Conservation (phyloP, 306 rosid genomes). For the Cucurbita argyrosperma region DNA sequence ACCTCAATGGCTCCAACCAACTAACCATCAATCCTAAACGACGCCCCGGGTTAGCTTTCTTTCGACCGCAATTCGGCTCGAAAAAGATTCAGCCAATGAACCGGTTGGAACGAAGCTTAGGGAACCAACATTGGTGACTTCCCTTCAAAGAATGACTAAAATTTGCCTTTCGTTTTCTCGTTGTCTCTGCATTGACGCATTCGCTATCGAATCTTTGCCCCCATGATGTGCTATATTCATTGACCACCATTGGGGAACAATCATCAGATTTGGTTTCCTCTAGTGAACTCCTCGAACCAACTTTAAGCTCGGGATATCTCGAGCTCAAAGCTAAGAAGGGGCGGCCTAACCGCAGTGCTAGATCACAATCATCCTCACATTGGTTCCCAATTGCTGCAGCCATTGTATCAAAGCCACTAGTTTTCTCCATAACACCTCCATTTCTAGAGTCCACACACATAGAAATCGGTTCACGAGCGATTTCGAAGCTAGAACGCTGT, state of each 20-base stretch:
- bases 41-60: not conserved
- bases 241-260: not conserved
- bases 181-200: slow-evolving; percentile 6
- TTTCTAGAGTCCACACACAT: slow-evolving; percentile 11
- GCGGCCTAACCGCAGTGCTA: slow-evolving; percentile 52
- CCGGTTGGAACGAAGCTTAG: slow-evolving; percentile 22
- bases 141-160: slow-evolving; percentile 9
- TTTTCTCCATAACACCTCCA: slow-evolving; percentile 7
- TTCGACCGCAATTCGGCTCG: not conserved
- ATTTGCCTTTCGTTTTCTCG: slow-evolving; percentile 26
- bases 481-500: slow-evolving; percentile 1
- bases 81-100: slow-evolving; percentile 13
- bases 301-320: slow-evolving; percentile 9
- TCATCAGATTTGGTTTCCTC: slow-evolving; percentile 4
- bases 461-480: slow-evolving; percentile 9
- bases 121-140: slow-evolving; percentile 17
- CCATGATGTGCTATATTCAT: not conserved
- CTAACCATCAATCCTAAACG: slow-evolving; percentile 5
- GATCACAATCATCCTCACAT: slow-evolving; percentile 31
- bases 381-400: slow-evolving; percentile 14
- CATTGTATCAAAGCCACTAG: not conserved
- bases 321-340: slow-evolving; percentile 17
- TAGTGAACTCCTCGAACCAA: not conserved
- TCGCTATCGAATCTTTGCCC: slow-evolving; percentile 4
- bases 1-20: slow-evolving; percentile 8